Evolutionary conservation across 1,284 basidiomycete species (phyloP).

Genomic region (Cryptococcus sp.): DNA sequence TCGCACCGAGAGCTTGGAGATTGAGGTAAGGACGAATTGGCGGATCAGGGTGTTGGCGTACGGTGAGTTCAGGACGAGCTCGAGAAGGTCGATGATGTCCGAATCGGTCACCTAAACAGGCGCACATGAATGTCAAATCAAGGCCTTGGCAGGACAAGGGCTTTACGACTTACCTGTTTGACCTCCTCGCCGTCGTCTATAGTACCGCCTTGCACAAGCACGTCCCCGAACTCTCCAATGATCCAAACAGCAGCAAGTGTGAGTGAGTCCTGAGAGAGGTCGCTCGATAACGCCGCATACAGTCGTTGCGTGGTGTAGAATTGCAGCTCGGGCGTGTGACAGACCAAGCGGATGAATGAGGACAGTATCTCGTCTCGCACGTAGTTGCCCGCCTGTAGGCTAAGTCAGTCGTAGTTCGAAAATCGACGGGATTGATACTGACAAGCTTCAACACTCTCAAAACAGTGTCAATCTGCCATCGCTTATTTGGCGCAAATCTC

Average conservation of each 20-base stretch:
- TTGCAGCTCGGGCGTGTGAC: constrained; percentile 96
- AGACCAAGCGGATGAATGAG: constrained; percentile 92
- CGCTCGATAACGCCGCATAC: constrained; percentile 80
- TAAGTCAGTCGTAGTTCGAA: constrained; percentile 3
- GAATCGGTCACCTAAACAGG: constrained; percentile 68
- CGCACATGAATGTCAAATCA: not conserved
- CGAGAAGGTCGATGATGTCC: constrained; percentile 81
- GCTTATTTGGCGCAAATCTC: constrained; percentile 93
- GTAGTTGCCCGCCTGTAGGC: constrained; percentile 83
- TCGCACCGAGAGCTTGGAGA: constrained; percentile 88
- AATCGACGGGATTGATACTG: constrained; percentile 42
- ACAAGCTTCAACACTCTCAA: constrained; percentile 89
- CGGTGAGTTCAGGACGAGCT: constrained; percentile 88
- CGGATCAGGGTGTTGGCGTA: constrained; percentile 89
- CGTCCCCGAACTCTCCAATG: constrained; percentile 94
- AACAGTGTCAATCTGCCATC: constrained; percentile 99
- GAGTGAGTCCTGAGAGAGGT: constrained; percentile 95
- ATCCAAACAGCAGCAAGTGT: constrained; percentile 94
- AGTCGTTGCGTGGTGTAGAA: constrained; percentile 93
- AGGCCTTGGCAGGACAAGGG: not conserved
- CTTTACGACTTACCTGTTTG: constrained; percentile 60
- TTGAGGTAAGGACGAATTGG: constrained; percentile 86
- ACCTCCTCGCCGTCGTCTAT: constrained; percentile 78
- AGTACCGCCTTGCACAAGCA: constrained; percentile 83
- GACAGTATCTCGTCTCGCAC: constrained; percentile 96